Conservation (phyloP, 345 rosid species). For the Camelina neglecta region DNA sequence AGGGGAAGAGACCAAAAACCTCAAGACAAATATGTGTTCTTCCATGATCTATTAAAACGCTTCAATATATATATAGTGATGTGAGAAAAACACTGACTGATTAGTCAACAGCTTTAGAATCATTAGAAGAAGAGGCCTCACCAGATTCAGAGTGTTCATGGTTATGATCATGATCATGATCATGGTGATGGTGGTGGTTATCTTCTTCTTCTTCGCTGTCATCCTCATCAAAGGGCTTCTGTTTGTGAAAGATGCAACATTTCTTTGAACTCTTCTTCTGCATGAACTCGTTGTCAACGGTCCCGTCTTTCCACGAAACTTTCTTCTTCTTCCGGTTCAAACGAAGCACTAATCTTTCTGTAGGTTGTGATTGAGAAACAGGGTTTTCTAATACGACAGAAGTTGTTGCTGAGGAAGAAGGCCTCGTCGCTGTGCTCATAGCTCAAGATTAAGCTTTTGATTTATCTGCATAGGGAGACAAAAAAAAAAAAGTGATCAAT, state of each 20-base stretch:
- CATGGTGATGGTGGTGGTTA: conserved; percentile 39
- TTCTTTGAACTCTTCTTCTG: conserved; percentile 96
- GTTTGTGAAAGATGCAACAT: conserved; percentile 96
- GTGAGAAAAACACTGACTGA: neutral
- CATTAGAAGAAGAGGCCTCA: conserved; percentile 44
- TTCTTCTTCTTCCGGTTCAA: conserved; percentile 80
- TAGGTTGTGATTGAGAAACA: conserved; percentile 45
- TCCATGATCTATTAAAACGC: conserved; percentile 21
- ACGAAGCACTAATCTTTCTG: conserved; percentile 62
- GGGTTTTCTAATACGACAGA: conserved; percentile 58
- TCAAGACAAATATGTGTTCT: conserved; percentile 13
- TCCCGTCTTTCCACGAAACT: conserved; percentile 95
- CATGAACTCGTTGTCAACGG: conserved; percentile 96
- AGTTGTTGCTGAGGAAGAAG: conserved; percentile 52
- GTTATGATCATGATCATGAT: conserved; percentile 42
- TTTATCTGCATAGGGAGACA: conserved; percentile 26
- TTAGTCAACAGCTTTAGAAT: conserved; percentile 36
- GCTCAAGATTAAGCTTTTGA: conserved; percentile 25
- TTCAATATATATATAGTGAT: conserved; percentile 4
- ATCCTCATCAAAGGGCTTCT: conserved; percentile 92
- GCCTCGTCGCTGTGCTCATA: conserved; percentile 45
- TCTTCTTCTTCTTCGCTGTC: conserved; percentile 84
- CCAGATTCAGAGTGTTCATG: conserved; percentile 33
- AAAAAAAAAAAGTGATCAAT: conserved; percentile 6
- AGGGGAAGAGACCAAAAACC: conserved; percentile 12